phyloP scores from a whole-genome alignment of 148 eudicot species.

The Camellia lanceoleosa region DNA sequence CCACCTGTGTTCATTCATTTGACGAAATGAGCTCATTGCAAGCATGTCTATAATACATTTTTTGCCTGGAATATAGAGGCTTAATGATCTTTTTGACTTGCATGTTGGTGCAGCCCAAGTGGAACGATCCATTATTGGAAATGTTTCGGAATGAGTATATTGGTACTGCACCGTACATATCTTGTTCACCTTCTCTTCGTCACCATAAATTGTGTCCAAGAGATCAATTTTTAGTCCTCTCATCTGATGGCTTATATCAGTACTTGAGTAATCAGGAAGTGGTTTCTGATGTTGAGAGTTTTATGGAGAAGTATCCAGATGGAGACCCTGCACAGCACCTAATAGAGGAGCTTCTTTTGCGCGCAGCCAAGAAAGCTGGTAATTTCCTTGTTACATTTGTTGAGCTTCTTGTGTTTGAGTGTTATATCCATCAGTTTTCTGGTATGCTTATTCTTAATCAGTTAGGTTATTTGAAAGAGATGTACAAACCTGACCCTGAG shows the following conservation, averaged over 20 bases:
- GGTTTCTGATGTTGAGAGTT: slow-evolving; percentile 78
- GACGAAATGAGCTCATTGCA: neutral
- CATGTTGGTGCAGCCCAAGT: slow-evolving; percentile 73
- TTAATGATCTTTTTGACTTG: slow-evolving; percentile 19
- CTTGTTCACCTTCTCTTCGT: slow-evolving; percentile 82
- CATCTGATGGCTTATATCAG: slow-evolving; percentile 97
- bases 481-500: neutral
- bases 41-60: neutral
- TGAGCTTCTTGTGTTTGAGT: neutral
- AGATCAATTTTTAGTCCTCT: slow-evolving; percentile 95
- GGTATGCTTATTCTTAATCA: neutral
- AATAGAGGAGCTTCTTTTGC: slow-evolving; percentile 91
- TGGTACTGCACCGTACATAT: slow-evolving; percentile 84
- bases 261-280: slow-evolving; percentile 95
- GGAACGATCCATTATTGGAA: slow-evolving; percentile 76
- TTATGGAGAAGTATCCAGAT: slow-evolving; percentile 90
- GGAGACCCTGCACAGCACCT: slow-evolving; percentile 99
- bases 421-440: neutral
- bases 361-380: slow-evolving; percentile 99
- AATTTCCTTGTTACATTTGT: slow-evolving; percentile 11
- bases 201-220: slow-evolving; percentile 79
- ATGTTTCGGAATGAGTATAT: slow-evolving; percentile 97
- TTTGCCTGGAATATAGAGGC: slow-evolving; percentile 7
- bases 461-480: neutral
- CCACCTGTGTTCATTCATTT: neutral